phyloP scores from a whole-genome alignment of 768 basidiomycete genomes.

The Lanmaoa rubissima region DNA sequence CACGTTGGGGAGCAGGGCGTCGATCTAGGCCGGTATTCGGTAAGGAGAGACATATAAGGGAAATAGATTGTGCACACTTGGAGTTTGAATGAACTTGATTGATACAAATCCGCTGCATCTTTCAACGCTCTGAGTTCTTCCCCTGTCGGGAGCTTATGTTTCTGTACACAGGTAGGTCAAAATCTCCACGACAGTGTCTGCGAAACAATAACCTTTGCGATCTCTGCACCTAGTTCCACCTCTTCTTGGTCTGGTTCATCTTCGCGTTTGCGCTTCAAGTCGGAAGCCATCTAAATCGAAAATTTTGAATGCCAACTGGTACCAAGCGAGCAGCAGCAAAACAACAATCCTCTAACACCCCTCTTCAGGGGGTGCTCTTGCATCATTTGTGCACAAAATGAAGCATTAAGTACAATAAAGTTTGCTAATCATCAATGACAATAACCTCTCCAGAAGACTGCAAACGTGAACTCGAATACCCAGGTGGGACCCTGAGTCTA shows the following conservation, averaged over 20 bases:
- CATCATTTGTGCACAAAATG: not conserved
- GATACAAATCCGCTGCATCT: conserved; percentile 71
- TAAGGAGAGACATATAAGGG: not conserved
- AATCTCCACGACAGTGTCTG: not conserved
- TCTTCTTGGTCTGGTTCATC: conserved; percentile 2
- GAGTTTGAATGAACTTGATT: conserved; percentile 80
- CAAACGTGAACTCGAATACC: conserved; percentile 11
- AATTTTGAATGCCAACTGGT: not conserved
- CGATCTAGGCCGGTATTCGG: conserved; percentile 50
- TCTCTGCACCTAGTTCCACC: not conserved
- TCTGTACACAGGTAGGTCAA: conserved; percentile 10
- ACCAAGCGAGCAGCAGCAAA: not conserved
- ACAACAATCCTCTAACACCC: conserved; percentile 9
- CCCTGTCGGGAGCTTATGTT: conserved; percentile 58
- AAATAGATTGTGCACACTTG: conserved; percentile 50
- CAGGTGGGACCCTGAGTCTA: conserved; percentile 17
- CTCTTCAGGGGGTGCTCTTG: conserved; percentile 1
- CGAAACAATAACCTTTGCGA: conserved; percentile 15
- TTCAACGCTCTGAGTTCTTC: conserved; percentile 70
- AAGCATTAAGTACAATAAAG: not conserved
- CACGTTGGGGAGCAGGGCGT: conserved; percentile 75
- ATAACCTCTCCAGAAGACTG: conserved; percentile 41
- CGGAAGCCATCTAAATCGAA: conserved; percentile 18
- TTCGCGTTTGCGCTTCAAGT: conserved; percentile 30
- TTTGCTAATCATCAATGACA: conserved; percentile 39